phyloP scores from a whole-genome alignment of 2,329 filamentous ascomycete genomes.

The Colletotrichum siamense region DNA sequence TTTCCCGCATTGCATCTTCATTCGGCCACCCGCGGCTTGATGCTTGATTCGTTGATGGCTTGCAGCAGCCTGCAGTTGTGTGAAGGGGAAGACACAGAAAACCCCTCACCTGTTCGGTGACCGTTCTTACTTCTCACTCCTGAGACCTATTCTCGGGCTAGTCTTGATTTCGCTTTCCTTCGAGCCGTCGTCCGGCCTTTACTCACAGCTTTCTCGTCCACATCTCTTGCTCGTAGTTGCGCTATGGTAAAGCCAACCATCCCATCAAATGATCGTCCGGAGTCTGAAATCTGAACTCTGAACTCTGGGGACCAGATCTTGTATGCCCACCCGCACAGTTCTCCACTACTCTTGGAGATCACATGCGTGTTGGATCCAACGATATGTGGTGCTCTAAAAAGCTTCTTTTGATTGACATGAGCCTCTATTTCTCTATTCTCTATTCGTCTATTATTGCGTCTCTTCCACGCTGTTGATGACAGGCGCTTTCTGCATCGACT shows the following conservation, averaged over 20 bases:
- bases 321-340: not conserved
- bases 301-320: not conserved
- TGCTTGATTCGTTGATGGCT: not conserved
- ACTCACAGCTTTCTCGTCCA: not conserved
- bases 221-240: not conserved
- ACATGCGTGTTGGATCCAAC: not conserved
- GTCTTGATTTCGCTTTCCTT: not conserved
- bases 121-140: not conserved
- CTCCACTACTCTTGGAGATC: not conserved
- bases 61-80: not conserved
- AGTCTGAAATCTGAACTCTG: not conserved
- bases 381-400: not conserved
- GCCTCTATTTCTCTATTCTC: not conserved
- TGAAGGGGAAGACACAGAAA: not conserved
- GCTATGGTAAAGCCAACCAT: not conserved
- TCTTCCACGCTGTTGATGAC: not conserved
- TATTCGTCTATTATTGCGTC: not conserved
- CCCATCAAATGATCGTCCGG: not conserved
- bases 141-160: not conserved
- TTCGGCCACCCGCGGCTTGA: not conserved
- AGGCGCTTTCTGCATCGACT: not conserved
- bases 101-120: not conserved
- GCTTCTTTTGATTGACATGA: not conserved
- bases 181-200: not conserved
- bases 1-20: not conserved